These are phyloP conservation scores for Hibiscus syriacus DNA, from an alignment of 345 rosid species.

Conservation along the genomic window DNA sequence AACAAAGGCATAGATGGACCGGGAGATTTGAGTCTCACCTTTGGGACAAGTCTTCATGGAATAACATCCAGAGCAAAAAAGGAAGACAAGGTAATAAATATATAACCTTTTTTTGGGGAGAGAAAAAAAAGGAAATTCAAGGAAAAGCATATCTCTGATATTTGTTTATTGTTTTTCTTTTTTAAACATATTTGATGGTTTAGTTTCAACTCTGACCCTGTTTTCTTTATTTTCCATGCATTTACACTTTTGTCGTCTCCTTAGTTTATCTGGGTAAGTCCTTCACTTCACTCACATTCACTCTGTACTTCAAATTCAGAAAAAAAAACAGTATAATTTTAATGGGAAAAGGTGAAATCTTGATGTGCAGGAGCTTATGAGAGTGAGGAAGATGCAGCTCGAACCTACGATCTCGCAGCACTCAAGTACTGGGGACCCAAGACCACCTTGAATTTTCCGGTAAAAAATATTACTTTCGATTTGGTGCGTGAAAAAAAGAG, in stretches of 20 bases:
- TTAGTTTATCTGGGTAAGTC: constrained; percentile 1
- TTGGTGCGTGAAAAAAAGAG: no score
- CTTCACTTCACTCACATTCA: no score
- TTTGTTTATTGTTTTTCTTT: no score
- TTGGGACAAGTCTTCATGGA: constrained; percentile 97
- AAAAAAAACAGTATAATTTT: background rate
- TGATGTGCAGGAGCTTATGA: constrained; percentile 69
- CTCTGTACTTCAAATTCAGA: background rate
- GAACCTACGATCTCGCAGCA: constrained; percentile 95
- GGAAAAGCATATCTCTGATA: background rate
- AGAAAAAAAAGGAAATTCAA: no score
- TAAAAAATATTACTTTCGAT: no score
- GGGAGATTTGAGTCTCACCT: constrained; percentile 98
- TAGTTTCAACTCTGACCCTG: constrained; percentile 15
- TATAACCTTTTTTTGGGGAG: no score
- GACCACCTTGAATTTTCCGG: constrained; percentile 82
- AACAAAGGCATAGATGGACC: constrained; percentile 88
- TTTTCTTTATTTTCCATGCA: background rate
- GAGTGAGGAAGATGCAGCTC: constrained; percentile 86
- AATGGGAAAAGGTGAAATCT: no score
- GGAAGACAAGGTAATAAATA: constrained; percentile 96
- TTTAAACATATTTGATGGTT: background rate
- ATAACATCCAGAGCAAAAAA: constrained; percentile 79
- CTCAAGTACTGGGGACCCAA: constrained; percentile 91
- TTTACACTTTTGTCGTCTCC: background rate